Percentiles rank a stretch among this genome's conserved stretches.
These are phyloP conservation scores for Hyaloperonospora arabidopsidis DNA, from an alignment of 352 stramenopile genomes.

Conservation along the genomic window DNA sequence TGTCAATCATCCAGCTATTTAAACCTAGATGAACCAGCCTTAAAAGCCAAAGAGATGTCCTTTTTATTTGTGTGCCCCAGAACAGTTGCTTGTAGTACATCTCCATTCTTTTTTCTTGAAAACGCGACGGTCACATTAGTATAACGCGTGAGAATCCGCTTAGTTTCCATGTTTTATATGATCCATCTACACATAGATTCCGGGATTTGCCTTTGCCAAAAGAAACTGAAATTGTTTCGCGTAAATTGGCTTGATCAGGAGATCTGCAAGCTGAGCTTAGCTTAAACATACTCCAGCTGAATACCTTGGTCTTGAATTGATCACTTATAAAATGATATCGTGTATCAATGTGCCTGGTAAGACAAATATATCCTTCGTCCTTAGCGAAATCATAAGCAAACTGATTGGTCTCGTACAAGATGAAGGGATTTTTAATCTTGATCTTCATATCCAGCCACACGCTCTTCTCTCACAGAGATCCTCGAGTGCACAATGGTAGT, in stretches of 20 bases:
- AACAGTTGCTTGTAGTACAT: too few species aligned
- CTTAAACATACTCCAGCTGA: background rate
- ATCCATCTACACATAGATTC: too few species aligned
- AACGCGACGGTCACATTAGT: too few species aligned
- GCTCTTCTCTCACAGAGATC: background rate
- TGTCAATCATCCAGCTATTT: too few species aligned
- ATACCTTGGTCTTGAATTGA: background rate
- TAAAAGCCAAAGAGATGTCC: too few species aligned
- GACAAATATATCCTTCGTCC: background rate
- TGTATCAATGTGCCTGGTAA: background rate
- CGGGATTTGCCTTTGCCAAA: background rate
- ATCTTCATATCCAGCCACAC: background rate
- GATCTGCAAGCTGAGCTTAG: too few species aligned
- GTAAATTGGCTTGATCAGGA: background rate
- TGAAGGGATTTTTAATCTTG: too few species aligned
- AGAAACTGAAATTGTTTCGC: background rate
- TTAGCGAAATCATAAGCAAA: background rate
- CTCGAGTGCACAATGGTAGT: background rate
- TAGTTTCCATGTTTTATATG: too few species aligned
- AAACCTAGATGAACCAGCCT: too few species aligned
- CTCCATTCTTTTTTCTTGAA: too few species aligned
- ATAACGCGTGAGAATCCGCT: too few species aligned
- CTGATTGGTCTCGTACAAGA: background rate
- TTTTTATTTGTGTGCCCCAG: too few species aligned
- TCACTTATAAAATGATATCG: background rate